Percentiles rank a stretch among this genome's conserved stretches.
Evolutionary conservation across 1,284 basidiomycete species (phyloP).

Genomic region (Puccinia horiana): DNA sequence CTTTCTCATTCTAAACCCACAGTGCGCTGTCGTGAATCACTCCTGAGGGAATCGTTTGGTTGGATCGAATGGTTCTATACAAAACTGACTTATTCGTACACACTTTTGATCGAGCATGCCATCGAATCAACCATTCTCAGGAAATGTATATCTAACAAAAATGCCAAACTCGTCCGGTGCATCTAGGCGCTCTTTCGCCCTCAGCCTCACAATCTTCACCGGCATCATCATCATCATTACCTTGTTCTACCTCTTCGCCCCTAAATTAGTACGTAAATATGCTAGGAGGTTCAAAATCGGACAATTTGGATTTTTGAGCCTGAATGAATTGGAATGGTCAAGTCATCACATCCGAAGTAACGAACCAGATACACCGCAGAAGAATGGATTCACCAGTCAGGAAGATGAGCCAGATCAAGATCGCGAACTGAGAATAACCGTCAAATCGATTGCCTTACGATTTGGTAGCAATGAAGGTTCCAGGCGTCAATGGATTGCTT

Average conservation of each 20-base stretch:
- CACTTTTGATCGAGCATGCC: not conserved
- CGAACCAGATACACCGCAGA: conserved; percentile 9
- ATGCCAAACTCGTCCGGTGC: not conserved
- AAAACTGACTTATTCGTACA: not conserved
- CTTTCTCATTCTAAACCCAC: not conserved
- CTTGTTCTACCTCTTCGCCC: conserved; percentile 37
- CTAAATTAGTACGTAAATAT: conserved; percentile 38
- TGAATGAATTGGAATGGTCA: conserved; percentile 43
- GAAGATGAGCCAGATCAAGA: conserved; percentile 19
- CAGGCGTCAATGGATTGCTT: conserved; percentile 47
- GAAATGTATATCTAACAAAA: conserved; percentile 5
- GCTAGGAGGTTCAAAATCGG: conserved; percentile 38
- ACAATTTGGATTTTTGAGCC: conserved; percentile 42
- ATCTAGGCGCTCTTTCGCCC: not conserved
- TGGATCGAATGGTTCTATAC: not conserved
- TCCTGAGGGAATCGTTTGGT: not conserved
- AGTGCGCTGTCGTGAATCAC: not conserved
- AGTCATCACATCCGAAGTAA: conserved; percentile 19
- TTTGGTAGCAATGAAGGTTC: conserved; percentile 39
- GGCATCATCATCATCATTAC: conserved; percentile 8
- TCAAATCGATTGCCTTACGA: conserved; percentile 34
- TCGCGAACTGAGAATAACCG: not conserved
- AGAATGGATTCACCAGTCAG: not conserved
- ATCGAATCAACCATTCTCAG: not conserved
- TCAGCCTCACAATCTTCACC: not conserved